Evolutionary conservation across 768 basidiomycete genomes (phyloP), one percentile per base, ranked within the genome.

Genomic region (Auricularia auricula-judae): DNA sequence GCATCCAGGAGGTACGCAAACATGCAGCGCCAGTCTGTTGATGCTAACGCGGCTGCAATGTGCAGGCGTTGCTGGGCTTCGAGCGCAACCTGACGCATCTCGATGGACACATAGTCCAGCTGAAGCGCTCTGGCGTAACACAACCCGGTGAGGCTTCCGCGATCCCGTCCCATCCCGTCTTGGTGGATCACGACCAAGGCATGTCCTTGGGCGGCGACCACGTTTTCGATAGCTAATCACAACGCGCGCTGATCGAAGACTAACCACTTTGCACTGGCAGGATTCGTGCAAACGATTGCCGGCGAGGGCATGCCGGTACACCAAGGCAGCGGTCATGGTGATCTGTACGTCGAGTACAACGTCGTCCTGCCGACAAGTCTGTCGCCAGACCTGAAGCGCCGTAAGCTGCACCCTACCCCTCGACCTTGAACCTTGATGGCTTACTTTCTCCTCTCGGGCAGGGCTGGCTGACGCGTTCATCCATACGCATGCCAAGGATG

Each of bases 51-150:
- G 29, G 29, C 29, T 29, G 29, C 29, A 29, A 29, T 29, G 65
- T 43, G 44, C 39, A 98, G 95, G 95, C 96, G 14, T 76, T 98
- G n/a, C 80, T 99, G 33, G 97, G 97, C n/a, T 98, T 99, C 76
- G 83, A 93, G 71, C 86, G 86, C 47, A 93, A 93, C 71, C 74
- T 99, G 63, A 93, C 89, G 3, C 94, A 95, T 75, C 80, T 99
- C 65, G 97, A 98, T 71, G 96, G 93, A 3, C 89, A 89, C 71
- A 75, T 80, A 36, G 82, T 98, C 43, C 78, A 80, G 62, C 76
- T 98, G 10, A 80, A 80, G 47, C 82, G 93, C 62, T 78, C 81
- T 47, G 88, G 86, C 16, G 91, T 96, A 0, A 98, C 97, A 44
- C 97, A 99, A 71, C 97, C 97, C 68, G 89, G 92, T 86, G 66